phyloP scores from a whole-genome alignment of 2,329 filamentous ascomycete species.

The Fusarium tupiense region DNA sequence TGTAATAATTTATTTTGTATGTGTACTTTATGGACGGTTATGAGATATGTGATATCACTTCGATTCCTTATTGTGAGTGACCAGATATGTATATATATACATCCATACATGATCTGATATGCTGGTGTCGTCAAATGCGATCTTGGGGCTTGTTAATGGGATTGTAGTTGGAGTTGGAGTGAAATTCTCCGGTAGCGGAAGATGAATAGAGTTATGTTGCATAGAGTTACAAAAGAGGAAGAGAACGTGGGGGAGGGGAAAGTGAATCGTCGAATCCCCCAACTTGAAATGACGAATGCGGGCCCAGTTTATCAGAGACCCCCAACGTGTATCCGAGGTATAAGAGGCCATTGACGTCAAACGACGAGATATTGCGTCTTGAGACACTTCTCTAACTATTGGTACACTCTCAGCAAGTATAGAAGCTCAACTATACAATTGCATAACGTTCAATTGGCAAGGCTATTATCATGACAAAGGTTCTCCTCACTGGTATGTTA shows the following conservation, averaged over 20 bases:
- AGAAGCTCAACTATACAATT: not conserved
- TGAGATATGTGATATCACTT: not conserved
- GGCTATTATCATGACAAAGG: slow-evolving; percentile 42
- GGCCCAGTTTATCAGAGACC: slow-evolving; percentile 26
- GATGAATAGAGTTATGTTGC: not conserved
- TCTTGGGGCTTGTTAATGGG: not conserved
- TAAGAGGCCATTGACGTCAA: slow-evolving; percentile 21
- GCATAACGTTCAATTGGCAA: not conserved
- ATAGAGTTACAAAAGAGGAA: slow-evolving; percentile 10
- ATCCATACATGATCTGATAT: not conserved
- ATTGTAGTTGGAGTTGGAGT: not conserved
- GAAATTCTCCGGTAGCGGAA: slow-evolving; percentile 15
- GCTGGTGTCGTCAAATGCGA: not conserved
- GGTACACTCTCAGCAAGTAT: not conserved
- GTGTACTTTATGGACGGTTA: slow-evolving; percentile 5
- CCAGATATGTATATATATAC: not conserved
- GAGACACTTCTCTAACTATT: not conserved
- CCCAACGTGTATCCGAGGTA: slow-evolving; percentile 6
- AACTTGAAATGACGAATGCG: slow-evolving; percentile 40
- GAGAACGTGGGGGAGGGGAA: slow-evolving; percentile 23
- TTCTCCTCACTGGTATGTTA: slow-evolving; percentile 46
- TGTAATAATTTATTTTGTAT: slow-evolving; percentile 44
- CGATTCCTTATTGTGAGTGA: not conserved
- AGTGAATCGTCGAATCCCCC: slow-evolving; percentile 23
- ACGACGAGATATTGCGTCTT: not conserved